These are phyloP conservation scores for Carex arenaria DNA, from an alignment of 202 grass and related monocot species.

Conservation along the genomic window DNA sequence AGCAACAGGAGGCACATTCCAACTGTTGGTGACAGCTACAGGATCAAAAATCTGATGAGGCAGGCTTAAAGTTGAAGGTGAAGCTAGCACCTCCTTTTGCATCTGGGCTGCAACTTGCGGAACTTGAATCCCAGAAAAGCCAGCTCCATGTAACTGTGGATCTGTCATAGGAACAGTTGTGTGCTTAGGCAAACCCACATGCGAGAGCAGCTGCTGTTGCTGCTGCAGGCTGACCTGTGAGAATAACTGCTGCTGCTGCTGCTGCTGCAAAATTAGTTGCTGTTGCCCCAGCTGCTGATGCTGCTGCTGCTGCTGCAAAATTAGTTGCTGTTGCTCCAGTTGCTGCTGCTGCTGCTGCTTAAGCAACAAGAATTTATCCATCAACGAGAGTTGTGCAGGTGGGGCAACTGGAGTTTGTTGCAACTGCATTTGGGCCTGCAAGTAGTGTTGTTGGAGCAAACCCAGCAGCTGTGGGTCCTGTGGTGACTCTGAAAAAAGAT, in stretches of 20 bases:
- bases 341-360: conserved; percentile 78
- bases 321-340: conserved; percentile 37
- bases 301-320: conserved; percentile 62
- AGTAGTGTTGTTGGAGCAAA: conserved; percentile 84
- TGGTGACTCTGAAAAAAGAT: conserved; percentile 52
- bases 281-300: conserved; percentile 60
- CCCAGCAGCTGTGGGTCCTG: conserved; percentile 73
- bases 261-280: conserved; percentile 41
- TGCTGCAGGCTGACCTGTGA: conserved; percentile 42
- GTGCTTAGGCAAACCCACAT: conserved; percentile 35
- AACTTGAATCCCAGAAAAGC: conserved; percentile 13
- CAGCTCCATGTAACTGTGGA: conserved; percentile 3
- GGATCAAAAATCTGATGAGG: conserved; percentile 49
- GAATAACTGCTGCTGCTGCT: conserved; percentile 39
- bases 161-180: not conserved
- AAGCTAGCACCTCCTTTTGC: conserved; percentile 25
- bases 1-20: conserved; percentile 16
- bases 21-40: conserved; percentile 27
- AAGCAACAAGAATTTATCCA: conserved; percentile 83
- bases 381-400: conserved; percentile 63
- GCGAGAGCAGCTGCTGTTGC: conserved; percentile 55
- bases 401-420: conserved; percentile 53
- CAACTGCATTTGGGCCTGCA: conserved; percentile 72
- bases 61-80: conserved; percentile 10
- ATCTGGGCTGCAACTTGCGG: not conserved